These are phyloP conservation scores for Calonectria crousiana DNA, from an alignment of 2,329 filamentous ascomycete genomes.

Conservation along the genomic window DNA sequence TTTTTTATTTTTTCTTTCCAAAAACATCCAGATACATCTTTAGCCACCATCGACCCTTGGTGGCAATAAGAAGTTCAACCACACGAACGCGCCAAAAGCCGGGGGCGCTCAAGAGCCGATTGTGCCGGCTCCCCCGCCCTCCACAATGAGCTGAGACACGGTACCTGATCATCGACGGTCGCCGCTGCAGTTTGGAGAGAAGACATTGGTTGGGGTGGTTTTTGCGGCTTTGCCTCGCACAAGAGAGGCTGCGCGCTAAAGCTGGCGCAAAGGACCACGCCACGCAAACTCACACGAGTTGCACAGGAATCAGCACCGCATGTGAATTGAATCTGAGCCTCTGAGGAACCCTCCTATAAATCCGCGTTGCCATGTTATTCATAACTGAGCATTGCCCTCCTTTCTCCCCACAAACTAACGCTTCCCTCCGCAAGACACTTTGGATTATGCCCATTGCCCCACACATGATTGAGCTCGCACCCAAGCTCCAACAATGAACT, in stretches of 20 bases:
- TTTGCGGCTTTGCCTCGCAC: neutral
- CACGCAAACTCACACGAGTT: neutral
- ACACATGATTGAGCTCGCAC: neutral
- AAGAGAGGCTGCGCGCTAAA: neutral
- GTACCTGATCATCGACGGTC: neutral
- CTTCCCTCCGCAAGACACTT: neutral
- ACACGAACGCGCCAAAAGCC: neutral
- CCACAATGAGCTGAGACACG: neutral
- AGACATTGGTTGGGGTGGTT: neutral
- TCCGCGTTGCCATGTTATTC: neutral
- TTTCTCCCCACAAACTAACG: neutral
- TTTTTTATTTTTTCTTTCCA: neutral
- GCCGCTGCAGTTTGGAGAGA: neutral
- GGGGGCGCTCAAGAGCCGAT: neutral
- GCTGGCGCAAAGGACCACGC: neutral
- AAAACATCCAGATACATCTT: neutral
- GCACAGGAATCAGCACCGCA: neutral
- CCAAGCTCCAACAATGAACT: neutral
- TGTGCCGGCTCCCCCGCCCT: neutral
- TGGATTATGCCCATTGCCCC: neutral
- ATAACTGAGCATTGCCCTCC: neutral
- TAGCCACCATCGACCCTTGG: neutral
- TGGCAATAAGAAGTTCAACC: neutral
- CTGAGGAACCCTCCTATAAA: neutral
- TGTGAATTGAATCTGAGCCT: neutral